Percentiles rank a stretch among this genome's conserved stretches.
phyloP scores from a whole-genome alignment of 495 filamentous ascomycete genomes.

The Aspergillus carlsbadensis region DNA sequence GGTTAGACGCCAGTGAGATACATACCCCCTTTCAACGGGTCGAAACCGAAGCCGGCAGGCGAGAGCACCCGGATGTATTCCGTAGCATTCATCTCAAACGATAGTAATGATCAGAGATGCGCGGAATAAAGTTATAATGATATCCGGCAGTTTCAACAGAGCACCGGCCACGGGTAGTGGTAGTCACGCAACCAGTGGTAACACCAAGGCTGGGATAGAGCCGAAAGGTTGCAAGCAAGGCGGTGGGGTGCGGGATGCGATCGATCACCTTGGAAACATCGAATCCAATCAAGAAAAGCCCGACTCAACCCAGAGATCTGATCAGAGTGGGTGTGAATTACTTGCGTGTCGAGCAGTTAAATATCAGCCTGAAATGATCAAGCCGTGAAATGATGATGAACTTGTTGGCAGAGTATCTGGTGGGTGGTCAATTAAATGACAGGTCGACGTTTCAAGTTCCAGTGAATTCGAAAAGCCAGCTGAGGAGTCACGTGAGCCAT shows the following conservation, averaged over 20 bases:
- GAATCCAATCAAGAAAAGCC: conserved; percentile 3
- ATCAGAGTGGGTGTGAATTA: not conserved
- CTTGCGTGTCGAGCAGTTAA: not conserved
- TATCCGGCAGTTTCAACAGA: not conserved
- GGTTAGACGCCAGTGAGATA: not conserved
- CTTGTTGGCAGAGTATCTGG: conserved; percentile 7
- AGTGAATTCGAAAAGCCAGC: not conserved
- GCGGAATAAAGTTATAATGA: no score
- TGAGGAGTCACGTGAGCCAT: not conserved
- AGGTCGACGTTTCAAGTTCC: conserved; percentile 15
- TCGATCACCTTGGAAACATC: not conserved
- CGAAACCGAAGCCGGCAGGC: not conserved
- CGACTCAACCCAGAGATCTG: not conserved
- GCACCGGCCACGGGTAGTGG: not conserved
- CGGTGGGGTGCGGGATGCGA: conserved; percentile 1
- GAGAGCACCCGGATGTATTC: not conserved
- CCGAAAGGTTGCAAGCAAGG: not conserved
- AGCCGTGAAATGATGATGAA: not conserved
- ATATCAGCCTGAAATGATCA: not conserved
- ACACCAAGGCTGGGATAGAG: not conserved
- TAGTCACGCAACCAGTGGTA: not conserved
- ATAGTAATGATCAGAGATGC: no score
- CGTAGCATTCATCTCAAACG: not conserved
- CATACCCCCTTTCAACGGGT: not conserved
- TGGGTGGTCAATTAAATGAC: conserved; percentile 15